Percentiles rank a stretch among this genome's conserved stretches.
Evolutionary conservation across 805 yeast species (phyloP).

Genomic region (Saturnispora mendoncae): DNA sequence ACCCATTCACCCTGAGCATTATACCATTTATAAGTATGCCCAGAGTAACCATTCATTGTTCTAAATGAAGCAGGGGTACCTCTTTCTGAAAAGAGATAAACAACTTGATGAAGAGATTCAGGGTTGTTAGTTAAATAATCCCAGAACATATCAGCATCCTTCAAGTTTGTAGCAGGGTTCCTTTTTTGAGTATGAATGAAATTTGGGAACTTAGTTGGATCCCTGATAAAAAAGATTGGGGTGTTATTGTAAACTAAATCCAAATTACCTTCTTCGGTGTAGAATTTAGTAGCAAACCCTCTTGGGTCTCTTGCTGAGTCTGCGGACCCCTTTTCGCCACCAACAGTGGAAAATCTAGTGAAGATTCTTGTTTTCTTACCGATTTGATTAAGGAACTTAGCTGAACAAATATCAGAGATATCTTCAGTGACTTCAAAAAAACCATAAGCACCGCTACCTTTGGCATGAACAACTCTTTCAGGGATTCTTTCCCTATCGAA

Average conservation of each 20-base stretch:
- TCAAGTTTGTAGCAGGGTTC: conserved; percentile 71
- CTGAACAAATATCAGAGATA: conserved; percentile 59
- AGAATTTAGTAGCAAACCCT: conserved; percentile 72
- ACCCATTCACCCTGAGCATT: conserved; percentile 67
- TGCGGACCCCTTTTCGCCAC: conserved; percentile 76
- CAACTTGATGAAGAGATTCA: conserved; percentile 68
- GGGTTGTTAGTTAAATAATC: conserved; percentile 67
- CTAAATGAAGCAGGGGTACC: conserved; percentile 73
- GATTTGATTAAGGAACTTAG: conserved; percentile 59
- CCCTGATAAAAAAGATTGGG: conserved; percentile 78
- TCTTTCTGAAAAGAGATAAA: conserved; percentile 67
- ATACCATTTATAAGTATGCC: conserved; percentile 77
- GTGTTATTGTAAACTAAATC: conserved; percentile 84
- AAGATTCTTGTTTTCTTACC: conserved; percentile 75
- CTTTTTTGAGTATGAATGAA: conserved; percentile 87
- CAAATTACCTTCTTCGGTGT: conserved; percentile 76
- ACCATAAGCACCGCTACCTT: conserved; percentile 89
- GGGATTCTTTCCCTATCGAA: conserved; percentile 88
- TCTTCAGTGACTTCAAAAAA: conserved; percentile 82
- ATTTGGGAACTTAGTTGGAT: conserved; percentile 78
- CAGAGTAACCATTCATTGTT: conserved; percentile 79
- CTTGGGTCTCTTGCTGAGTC: conserved; percentile 85
- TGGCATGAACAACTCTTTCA: conserved; percentile 89
- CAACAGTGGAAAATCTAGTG: conserved; percentile 79
- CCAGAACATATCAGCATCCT: conserved; percentile 80